phyloP scores from a whole-genome alignment of 176 grass and related monocot genomes.

The Oryza australiensis region DNA sequence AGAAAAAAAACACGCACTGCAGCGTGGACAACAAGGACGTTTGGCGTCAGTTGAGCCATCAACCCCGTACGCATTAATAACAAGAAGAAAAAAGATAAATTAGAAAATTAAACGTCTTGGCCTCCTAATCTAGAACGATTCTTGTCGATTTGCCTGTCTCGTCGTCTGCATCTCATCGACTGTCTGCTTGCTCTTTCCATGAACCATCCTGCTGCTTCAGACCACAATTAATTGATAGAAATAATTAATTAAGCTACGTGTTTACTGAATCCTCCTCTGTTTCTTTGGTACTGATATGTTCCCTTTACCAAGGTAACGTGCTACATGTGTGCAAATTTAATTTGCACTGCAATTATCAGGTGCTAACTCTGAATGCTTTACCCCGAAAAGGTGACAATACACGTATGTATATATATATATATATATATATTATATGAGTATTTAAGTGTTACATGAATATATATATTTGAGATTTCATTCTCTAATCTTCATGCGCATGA shows the following conservation, averaged over 20 bases:
- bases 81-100: neutral
- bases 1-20: neutral
- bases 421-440: no score
- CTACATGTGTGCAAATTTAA: neutral
- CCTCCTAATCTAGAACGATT: neutral
- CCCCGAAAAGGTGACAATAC: neutral
- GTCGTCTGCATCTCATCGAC: neutral
- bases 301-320: neutral
- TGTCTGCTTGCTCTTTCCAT: constrained; percentile 7
- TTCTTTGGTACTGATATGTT: neutral
- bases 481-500: neutral
- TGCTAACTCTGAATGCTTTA: neutral
- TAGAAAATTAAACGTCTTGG: neutral
- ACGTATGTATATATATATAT: no score
- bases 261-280: neutral
- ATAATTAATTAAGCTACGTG: neutral
- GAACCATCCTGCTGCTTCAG: constrained; percentile 1
- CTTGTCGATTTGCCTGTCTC: constrained; percentile 39
- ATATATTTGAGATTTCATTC: neutral
- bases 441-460: neutral
- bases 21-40: constrained; percentile 28
- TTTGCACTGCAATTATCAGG: neutral
- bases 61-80: neutral
- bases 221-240: neutral
- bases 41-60: constrained; percentile 26